Evolutionary conservation across 1,284 basidiomycete genomes (phyloP), one percentile per base, ranked within the genome.

Genomic region (Porodaedalea pini): DNA sequence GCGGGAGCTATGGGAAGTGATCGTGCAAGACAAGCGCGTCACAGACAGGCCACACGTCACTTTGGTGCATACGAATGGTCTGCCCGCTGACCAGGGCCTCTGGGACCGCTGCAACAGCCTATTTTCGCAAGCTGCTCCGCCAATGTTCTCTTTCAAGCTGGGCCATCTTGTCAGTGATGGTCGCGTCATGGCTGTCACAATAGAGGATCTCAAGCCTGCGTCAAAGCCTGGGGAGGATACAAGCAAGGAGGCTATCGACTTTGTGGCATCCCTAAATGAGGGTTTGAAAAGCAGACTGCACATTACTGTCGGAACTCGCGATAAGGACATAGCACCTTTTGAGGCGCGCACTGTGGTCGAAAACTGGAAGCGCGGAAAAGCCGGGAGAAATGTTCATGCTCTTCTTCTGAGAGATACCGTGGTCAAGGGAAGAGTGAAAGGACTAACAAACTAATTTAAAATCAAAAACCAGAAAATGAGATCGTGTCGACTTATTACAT

Each of bases 221-320:
- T 54, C 65, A 31, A 68, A 73, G 39, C 60, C 65, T 0, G 69
- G 66, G 34, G 63, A 64, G 3, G 69, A 75, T 11, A 63, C 62
- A 13, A 68, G 70, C 4, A 71, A 78, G 47, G 71, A 72, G 36
- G 80, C 77, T 3, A 66, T 73, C 13, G 73, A 75, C 36, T 83
- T 89, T 49, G 62, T 86, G 19, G 69, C 69, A 2, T 65, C 62
- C 44, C 65, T 94, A 19, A 74, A 80, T 0, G 67, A 73, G 13
- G 77, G 80, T 15, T 65, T 85, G 10, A 73, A 72, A 58, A 64
- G 73, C 10, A 63, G 79, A 60, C 69, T 95, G 62, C 97, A 99
- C 69, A 81, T 99, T 59, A 99, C 97, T 0, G 84, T 98, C 3
- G 97, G 92, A 2, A 96, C 92, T 3, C 66, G 69, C 54, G 67